Evolutionary conservation across 176 grass and related monocot genomes (phyloP).

Genomic region (Aegilops speltoides): DNA sequence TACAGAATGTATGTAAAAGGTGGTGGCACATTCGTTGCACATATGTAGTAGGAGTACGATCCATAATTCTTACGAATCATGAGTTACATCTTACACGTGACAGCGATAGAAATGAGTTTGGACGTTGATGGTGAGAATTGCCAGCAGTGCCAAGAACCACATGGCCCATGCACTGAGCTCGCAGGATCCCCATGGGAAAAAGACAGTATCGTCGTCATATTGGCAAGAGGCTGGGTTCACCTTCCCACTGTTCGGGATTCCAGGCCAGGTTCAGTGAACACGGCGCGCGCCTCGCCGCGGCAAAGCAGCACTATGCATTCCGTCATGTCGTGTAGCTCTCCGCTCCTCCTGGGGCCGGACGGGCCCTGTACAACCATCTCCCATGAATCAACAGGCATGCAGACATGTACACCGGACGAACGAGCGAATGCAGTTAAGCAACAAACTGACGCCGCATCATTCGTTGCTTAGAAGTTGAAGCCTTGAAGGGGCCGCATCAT

Average conservation of each 20-base stretch:
- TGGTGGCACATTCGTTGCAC: no score
- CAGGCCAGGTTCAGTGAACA: constrained; percentile 36
- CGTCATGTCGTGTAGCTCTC: neutral
- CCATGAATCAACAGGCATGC: neutral
- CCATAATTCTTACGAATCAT: no score
- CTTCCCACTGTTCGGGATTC: neutral
- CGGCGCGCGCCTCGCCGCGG: neutral
- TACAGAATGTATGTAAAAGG: no score
- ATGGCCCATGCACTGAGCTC: no score
- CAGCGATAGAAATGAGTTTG: no score
- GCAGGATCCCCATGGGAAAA: neutral
- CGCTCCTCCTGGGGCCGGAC: neutral
- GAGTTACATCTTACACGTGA: no score
- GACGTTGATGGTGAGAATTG: neutral
- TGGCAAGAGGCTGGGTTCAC: neutral
- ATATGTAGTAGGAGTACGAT: no score
- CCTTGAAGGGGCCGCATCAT: no score
- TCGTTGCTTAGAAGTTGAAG: neutral
- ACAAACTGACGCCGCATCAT: neutral
- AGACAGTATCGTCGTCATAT: neutral
- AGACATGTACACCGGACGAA: neutral
- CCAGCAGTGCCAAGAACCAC: neutral
- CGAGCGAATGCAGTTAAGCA: neutral
- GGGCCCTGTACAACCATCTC: neutral
- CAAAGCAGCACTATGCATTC: neutral